A percentile compares a stretch with the other conserved stretches of the same genome.
phyloP scores from a whole-genome alignment of 805 yeast genomes.

The Suhomyces prunicola region DNA sequence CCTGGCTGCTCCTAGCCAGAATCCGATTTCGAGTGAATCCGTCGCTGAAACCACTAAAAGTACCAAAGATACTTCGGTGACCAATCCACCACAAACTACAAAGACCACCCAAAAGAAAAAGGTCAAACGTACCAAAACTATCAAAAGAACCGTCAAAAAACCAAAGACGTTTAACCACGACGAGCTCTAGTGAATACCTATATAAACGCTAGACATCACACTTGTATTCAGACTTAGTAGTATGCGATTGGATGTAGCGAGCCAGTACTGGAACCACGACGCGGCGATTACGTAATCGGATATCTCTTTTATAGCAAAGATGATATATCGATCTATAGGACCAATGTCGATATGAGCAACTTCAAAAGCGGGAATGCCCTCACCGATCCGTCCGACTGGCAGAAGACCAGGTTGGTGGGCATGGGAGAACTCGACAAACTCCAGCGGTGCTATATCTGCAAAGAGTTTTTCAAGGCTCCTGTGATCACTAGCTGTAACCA shows the following conservation, averaged over 20 bases:
- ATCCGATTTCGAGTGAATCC: neutral
- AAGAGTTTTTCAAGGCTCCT: constrained; percentile 77
- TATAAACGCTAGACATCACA: neutral
- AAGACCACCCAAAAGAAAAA: neutral
- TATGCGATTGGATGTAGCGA: neutral
- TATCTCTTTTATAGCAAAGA: neutral
- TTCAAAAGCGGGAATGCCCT: constrained; percentile 14
- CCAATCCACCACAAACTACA: neutral
- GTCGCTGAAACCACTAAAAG: neutral
- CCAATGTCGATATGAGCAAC: neutral
- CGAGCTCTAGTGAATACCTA: neutral
- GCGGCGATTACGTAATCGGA: neutral
- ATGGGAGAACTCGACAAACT: constrained; percentile 63
- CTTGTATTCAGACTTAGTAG: neutral
- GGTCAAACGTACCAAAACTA: neutral
- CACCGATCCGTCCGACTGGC: constrained; percentile 76
- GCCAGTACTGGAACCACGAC: neutral
- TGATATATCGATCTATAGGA: neutral
- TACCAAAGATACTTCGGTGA: neutral
- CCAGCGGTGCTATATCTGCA: constrained; percentile 83
- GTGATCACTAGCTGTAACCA: constrained; percentile 84
- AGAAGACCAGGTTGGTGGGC: constrained; percentile 49
- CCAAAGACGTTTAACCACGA: neutral
- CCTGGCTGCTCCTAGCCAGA: neutral
- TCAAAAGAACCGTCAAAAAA: constrained; percentile 1